Percentiles rank a stretch among this genome's conserved stretches.
Conservation (phyloP, 1,284 basidiomycete genomes). For the Calocybe gambosa region DNA sequence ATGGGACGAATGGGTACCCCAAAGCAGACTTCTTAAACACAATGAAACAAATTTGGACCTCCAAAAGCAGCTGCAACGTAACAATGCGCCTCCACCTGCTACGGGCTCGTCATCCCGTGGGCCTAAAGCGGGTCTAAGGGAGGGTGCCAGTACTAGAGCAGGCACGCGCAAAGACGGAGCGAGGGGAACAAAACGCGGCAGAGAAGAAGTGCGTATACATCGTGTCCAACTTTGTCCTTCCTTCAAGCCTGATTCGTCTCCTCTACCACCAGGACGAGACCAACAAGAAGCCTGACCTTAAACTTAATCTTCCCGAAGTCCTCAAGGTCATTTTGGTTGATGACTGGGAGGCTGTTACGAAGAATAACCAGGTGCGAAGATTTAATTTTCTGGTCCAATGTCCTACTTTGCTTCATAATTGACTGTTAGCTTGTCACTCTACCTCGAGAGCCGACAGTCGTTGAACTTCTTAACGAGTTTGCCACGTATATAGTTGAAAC, state of each 20-base stretch:
- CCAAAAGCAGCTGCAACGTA: slow-evolving; percentile 58
- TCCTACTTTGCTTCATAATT: not conserved
- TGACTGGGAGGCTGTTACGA: slow-evolving; percentile 97
- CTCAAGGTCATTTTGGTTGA: slow-evolving; percentile 91
- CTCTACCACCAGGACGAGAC: slow-evolving; percentile 45
- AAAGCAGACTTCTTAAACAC: slow-evolving; percentile 77
- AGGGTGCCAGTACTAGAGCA: slow-evolving; percentile 32
- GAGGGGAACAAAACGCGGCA: slow-evolving; percentile 53
- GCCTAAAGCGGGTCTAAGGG: slow-evolving; percentile 31
- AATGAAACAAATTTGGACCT: slow-evolving; percentile 82
- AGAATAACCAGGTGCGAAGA: slow-evolving; percentile 74
- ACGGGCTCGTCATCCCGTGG: slow-evolving; percentile 22
- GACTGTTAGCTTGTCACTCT: slow-evolving; percentile 73
- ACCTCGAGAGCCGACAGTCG: slow-evolving; percentile 79
- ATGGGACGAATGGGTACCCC: slow-evolving; percentile 98
- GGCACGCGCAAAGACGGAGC: slow-evolving; percentile 45
- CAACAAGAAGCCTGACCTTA: slow-evolving; percentile 82
- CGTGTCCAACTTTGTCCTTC: not conserved
- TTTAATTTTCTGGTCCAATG: not conserved
- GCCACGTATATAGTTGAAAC: slow-evolving; percentile 56
- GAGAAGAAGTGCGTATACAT: slow-evolving; percentile 49
- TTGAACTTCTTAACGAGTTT: slow-evolving; percentile 78
- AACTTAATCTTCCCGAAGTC: slow-evolving; percentile 82
- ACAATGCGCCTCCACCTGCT: slow-evolving; percentile 30
- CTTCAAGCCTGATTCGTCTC: not conserved